Conservation (phyloP, 345 rosid genomes). For the Streptanthus diversifolius region DNA sequence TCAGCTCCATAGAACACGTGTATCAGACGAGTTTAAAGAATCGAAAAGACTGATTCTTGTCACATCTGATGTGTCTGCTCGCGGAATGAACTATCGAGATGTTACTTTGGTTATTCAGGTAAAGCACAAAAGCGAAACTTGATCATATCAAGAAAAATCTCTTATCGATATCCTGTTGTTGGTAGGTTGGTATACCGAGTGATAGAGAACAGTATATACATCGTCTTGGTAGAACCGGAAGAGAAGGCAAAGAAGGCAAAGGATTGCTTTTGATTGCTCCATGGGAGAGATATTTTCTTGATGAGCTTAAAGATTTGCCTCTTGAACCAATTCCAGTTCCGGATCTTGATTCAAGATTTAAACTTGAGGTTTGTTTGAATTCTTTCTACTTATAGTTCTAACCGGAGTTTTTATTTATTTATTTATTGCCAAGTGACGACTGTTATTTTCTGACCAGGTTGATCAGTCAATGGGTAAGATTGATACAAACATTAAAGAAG, state of each 20-base stretch:
- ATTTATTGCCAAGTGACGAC: background rate
- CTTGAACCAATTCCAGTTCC: slow-evolving; percentile 60
- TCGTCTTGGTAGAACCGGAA: slow-evolving; percentile 89
- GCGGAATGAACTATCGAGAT: slow-evolving; percentile 94
- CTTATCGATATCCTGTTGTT: slow-evolving; percentile 1
- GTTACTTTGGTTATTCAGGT: slow-evolving; percentile 98
- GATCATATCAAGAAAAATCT: background rate
- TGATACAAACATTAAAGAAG: slow-evolving; percentile 82
- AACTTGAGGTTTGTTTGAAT: slow-evolving; percentile 51
- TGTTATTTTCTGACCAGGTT: slow-evolving; percentile 42
- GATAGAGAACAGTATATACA: slow-evolving; percentile 84
- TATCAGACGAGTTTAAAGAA: slow-evolving; percentile 80
- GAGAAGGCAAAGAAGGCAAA: slow-evolving; percentile 77
- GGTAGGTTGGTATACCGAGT: slow-evolving; percentile 77
- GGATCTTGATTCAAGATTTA: slow-evolving; percentile 48
- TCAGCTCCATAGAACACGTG: slow-evolving; percentile 67
- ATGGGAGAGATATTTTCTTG: slow-evolving; percentile 91
- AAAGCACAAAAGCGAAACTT: background rate
- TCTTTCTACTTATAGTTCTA: background rate
- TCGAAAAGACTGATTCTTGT: slow-evolving; percentile 72
- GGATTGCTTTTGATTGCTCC: slow-evolving; percentile 91
- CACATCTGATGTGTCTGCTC: slow-evolving; percentile 91
- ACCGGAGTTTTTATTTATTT: background rate
- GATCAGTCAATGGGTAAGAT: slow-evolving; percentile 62
- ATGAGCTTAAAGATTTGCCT: slow-evolving; percentile 77